Base-by-base conservation (phyloP, 257 asterid genomes). In the Paraleonurus japonicus region DNA sequence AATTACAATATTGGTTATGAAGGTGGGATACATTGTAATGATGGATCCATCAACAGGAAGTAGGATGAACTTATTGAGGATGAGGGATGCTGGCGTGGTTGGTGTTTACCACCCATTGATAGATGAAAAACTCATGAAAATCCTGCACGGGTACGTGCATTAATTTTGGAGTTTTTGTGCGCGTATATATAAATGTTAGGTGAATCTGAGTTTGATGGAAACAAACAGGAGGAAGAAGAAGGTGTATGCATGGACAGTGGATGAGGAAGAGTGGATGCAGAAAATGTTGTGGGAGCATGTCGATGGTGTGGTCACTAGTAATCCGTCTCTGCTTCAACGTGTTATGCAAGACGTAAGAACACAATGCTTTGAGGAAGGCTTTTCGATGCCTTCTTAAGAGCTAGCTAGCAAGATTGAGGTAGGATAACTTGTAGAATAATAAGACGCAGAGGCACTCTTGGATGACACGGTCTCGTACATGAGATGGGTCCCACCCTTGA, bases 11-110 rank as follows among this genome's bases (percentile, higher is more conserved):
- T 76, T 75, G 78, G 65, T 78, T 15, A 51, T 80, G 82, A 78
- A 94, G 99, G 98, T 89, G 37, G 99, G 99, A 15, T 91, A 94
- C 83, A 91, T 91, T 26, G 96, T 94, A 68, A 89, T 94, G 99
- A 82, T 79, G 39, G 95, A 89, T 67, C 91, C 82, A 9, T 60
- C 88, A 24, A 85, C 85, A 37, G 92, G 96, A 69, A 82, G 70
- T 59, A 82, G 93, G 78, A 85, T 75, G 60, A 71, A 80, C n/a
- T 39, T 88, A 66, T 74, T 94, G 84, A 85, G 99, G 80, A 88
- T 91, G 93, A 81, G 81, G 76, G 85, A 80, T 33, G 99, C 99
- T 24, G 85, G 80, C 57, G 96, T 89, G 53, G 98, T 94, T 30
- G 99, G 96, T 51, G 95, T 89, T 53, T 91, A 91, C 89, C 95